Base-by-base conservation (phyloP, 768 basidiomycete genomes). In the Paxillus rubicundulus region DNA sequence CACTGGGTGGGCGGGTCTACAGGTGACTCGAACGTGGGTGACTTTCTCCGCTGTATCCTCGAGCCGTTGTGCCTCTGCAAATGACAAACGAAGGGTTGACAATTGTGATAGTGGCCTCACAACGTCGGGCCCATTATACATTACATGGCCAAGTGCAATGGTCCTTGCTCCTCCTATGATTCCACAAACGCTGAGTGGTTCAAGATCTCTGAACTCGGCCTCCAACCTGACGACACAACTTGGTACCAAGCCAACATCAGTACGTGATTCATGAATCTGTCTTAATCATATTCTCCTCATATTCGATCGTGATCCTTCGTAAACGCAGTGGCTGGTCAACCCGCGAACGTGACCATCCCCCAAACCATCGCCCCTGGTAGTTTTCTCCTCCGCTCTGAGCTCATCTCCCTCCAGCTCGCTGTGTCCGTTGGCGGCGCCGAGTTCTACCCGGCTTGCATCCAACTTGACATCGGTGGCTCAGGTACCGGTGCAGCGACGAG, bases 381-480 rank as follows among this genome's bases (percentile, higher is more conserved):
- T 60, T 92, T 91, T 64, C 73, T 92, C 43, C 66, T 90, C 59
- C 86, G 89, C 6, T 82, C 89, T 66, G 89, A 92, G 52, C 79
- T 92, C 64, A 84, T 92, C 65, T 82, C 86, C 9, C 81, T 92
- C 14, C 89, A 92, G 57, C 74, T 81, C 33, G 89, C 76, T n/a
- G 69, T 67, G 28, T 56, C 64, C 2, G 6, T 53, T 5, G 82
- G 83, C 5, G 86, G 86, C 14, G 89, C 87, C 2, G 68, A 70
- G 53, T 71, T 70, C 47, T 70, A 70, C 41, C 66, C 62, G 0
- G 69, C 49, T 3, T 70, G 70, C 28, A 54, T 66, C 32, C 69
- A 70, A 40, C 57, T 71, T 27, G 60, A 27, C 34, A 55, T 70
- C 5, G 64, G 66, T 9, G 70, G 69, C 10, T 65, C 59, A 2